A percentile compares a stretch with the other conserved stretches of the same genome.
Evolutionary conservation across 257 asterid genomes (phyloP).

Genomic region (Eustoma russellianum): DNA sequence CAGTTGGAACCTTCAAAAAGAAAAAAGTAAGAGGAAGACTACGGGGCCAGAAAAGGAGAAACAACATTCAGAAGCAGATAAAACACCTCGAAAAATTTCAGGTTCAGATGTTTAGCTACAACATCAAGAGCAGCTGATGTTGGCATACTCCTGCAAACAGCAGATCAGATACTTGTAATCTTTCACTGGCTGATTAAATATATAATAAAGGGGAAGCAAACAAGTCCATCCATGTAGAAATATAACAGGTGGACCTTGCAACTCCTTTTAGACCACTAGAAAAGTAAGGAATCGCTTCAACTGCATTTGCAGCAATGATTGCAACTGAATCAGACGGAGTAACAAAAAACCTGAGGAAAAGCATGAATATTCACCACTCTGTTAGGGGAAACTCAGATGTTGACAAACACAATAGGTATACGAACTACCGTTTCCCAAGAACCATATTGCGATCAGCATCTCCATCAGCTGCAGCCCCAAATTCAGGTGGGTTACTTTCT

Average conservation of each 20-base stretch:
- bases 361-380: constrained; percentile 4
- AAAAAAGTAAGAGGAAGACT: neutral
- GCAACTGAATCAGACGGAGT: constrained; percentile 99
- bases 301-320: constrained; percentile 94
- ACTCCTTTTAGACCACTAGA: constrained; percentile 95
- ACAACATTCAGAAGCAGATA: constrained; percentile 5
- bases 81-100: constrained; percentile 90
- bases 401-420: constrained; percentile 2
- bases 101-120: constrained; percentile 73
- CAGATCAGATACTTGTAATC: constrained; percentile 5
- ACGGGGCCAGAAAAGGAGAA: neutral
- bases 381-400: constrained; percentile 6
- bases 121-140: constrained; percentile 99
- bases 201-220: neutral
- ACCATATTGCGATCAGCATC: constrained; percentile 99
- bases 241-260: constrained; percentile 50
- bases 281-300: constrained; percentile 86
- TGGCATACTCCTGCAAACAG: constrained; percentile 89
- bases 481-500: constrained; percentile 84
- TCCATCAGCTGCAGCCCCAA: constrained; percentile 99
- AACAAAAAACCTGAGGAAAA: constrained; percentile 67
- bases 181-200: neutral
- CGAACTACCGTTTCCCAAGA: constrained; percentile 74
- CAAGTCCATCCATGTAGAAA: neutral
- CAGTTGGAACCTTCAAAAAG: constrained; percentile 77